Percentiles rank a stretch among this genome's conserved stretches.
Conservation (phyloP, 176 grass and related monocot genomes). For the Eremochloa ophiuroides region DNA sequence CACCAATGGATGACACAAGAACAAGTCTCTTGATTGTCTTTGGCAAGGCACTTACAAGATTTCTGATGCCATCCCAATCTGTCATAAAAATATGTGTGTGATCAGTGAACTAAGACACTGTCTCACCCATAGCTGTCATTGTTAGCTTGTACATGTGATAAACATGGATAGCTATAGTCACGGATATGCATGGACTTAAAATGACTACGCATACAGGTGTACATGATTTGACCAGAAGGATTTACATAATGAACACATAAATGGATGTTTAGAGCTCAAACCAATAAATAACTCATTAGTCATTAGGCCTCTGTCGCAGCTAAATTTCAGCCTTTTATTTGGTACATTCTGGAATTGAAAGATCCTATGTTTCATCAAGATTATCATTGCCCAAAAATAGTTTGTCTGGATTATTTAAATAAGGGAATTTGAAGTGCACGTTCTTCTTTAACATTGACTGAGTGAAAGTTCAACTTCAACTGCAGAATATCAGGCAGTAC, state of each 20-base stretch:
- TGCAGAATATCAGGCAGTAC: conserved; percentile 23
- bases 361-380: neutral
- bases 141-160: neutral
- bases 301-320: neutral
- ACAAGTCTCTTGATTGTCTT: conserved; percentile 60
- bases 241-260: neutral
- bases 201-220: neutral
- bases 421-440: neutral
- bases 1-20: conserved; percentile 90
- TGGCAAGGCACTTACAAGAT: conserved; percentile 65
- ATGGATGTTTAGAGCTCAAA: neutral
- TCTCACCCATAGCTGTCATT: neutral
- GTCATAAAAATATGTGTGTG: conserved; percentile 20
- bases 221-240: neutral
- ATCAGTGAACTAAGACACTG: neutral
- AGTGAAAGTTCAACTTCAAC: neutral
- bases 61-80: conserved; percentile 91
- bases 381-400: neutral
- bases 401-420: neutral
- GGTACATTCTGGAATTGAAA: neutral
- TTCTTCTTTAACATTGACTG: neutral
- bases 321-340: neutral
- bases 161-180: no score
- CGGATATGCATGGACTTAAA: no score
- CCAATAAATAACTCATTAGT: neutral